Conservation (phyloP, 169 alveolate genomes). For the Plasmodium reichenowi region DNA sequence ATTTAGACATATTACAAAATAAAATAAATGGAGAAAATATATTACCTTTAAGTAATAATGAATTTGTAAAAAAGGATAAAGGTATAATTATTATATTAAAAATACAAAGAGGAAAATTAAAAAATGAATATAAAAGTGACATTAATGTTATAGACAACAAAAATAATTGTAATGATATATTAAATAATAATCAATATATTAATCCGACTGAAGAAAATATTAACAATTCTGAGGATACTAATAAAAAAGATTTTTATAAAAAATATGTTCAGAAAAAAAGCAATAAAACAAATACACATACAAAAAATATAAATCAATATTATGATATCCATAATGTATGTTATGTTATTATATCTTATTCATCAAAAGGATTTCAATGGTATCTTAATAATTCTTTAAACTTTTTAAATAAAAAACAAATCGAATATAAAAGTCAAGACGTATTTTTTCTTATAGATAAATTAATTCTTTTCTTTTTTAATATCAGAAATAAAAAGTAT, state of each 20-base stretch:
- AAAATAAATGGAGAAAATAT: slow-evolving; percentile 3
- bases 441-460: slow-evolving; percentile 22
- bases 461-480: slow-evolving; percentile 50
- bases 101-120: neutral
- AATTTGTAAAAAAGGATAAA: neutral
- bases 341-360: slow-evolving; percentile 10
- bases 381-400: slow-evolving; percentile 22
- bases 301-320: slow-evolving; percentile 1
- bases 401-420: slow-evolving; percentile 16
- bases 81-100: neutral
- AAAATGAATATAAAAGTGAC: neutral
- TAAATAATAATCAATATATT: no score
- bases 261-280: neutral
- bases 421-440: slow-evolving; percentile 1
- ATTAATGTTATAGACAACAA: neutral
- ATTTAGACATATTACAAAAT: neutral
- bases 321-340: slow-evolving; percentile 12
- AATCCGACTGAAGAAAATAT: no score
- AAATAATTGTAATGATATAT: neutral
- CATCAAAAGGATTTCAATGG: slow-evolving; percentile 54
- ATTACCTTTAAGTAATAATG: neutral
- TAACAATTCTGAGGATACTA: no score
- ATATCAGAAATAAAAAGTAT: slow-evolving; percentile 36
- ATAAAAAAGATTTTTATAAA: no score
- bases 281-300: neutral